Base-by-base conservation (phyloP, 495 filamentous ascomycete species). In the Clavariopsis aquatica region DNA sequence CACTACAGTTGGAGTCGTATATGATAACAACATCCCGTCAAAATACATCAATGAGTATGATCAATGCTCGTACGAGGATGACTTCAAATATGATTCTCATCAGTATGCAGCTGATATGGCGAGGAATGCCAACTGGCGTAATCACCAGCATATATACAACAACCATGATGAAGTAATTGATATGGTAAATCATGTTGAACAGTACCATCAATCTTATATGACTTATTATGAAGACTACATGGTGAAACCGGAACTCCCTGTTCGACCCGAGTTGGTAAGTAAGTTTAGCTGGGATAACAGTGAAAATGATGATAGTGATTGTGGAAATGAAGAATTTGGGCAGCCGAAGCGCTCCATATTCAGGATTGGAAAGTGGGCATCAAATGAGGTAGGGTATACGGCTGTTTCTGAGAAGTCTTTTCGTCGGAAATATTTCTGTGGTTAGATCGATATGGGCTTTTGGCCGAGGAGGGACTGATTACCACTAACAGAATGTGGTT, bases 41-140 rank as follows among this genome's bases (percentile, higher is more conserved):
- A 41, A 38, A 19, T 55, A 55, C 27, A 22, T 64, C 41, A 38
- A 64, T n/a, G 61, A 64, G 43, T 57, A 49, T 47, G 49, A 57
- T 20, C 26, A 38, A 10, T 9, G 17, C 15, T 49, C 36, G 61
- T 43, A 49, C 36, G 52, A 64, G 49, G 52, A 57, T 38, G 52
- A 64, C 61, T 36, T 49, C n/a, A 43, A 49, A 13, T 22, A 57
- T 34, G 41, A 57, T 22, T 23, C 55, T 41, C 53, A 65, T 28
- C 53, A 52, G 29, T 53, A 26, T 17, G 19, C 45, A 0, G 45
- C 62, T 19, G 62, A 47, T 22, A 7, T 28, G 4, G 24, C 15
- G 9, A 22, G 15, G 9, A 15, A 51, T n/a, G 45, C 54, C 41
- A 2, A 9, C 19, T 41, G 55, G 62, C 43, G 54, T 19, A 23